Base-by-base conservation (phyloP, 2,329 filamentous ascomycete species). In the Fusarium anguioides region DNA sequence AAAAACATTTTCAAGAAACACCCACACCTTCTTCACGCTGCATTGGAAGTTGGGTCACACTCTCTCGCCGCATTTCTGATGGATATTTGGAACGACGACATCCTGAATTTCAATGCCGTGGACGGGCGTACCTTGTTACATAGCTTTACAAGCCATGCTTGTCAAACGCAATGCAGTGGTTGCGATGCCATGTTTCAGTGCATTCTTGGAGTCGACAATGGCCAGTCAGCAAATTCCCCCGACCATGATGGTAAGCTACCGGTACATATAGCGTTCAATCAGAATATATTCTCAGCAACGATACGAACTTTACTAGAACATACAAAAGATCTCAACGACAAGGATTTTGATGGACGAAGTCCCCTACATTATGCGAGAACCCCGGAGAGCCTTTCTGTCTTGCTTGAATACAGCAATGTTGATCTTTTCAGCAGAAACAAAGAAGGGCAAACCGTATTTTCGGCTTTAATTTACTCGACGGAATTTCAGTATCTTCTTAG, bases 11-110 rank as follows among this genome's bases (percentile, higher is more conserved):
- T 48, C 18, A 11, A 12, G 27, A 18, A 0, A 10, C 3, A 1
- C 0, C 2, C n/a, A n/a, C n/a, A 1, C 4, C 8, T 15, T 0
- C 2, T 3, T 18, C 0, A 6, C n/a, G n/a, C n/a, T n/a, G n/a
- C n/a, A n/a, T n/a, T n/a, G n/a, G n/a, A n/a, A n/a, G n/a, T n/a
- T n/a, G n/a, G n/a, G n/a, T n/a, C n/a, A n/a, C n/a, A 4, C 1
- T n/a, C 2, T 39, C 10, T 1, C 12, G 26, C 26, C 26, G 12
- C 26, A 27, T 27, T 27, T 11, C 12, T 27, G 8, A 27, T 27
- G 26, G 9, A 27, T 27, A 27, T 27, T 4, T 8, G 12, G 8
- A 27, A 27, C 9, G 26, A 6, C 9, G 12, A 27, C 8, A 11
- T 27, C 8, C 12, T 11, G 9, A 6, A 27, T 4, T 7, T 27